Conservation (phyloP, 192 early-diverging fungal species). For the Coemansia sp. region DNA sequence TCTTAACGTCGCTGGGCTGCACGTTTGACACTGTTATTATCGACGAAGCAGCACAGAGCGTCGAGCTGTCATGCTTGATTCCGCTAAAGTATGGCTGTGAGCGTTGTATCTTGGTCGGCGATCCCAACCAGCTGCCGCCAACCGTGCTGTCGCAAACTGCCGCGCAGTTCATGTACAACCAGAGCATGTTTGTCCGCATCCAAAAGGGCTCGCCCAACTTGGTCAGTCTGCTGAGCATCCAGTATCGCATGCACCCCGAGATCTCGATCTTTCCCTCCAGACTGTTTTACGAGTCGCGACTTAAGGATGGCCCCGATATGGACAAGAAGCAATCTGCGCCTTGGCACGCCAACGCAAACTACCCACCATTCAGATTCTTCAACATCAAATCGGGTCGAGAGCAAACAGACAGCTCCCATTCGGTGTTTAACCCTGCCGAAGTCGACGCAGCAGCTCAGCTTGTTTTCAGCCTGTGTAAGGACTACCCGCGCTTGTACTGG, state of each 20-base stretch:
- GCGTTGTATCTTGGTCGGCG: slow-evolving; percentile 87
- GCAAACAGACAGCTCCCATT: slow-evolving; percentile 61
- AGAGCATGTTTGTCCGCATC: slow-evolving; percentile 88
- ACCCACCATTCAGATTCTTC: slow-evolving; percentile 79
- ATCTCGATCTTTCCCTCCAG: slow-evolving; percentile 80
- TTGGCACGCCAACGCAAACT: slow-evolving; percentile 67
- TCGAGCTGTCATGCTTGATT: slow-evolving; percentile 86
- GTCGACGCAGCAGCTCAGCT: slow-evolving; percentile 71
- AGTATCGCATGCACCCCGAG: slow-evolving; percentile 97
- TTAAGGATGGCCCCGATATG: slow-evolving; percentile 79
- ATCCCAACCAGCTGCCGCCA: slow-evolving; percentile 92
- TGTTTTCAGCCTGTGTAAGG: slow-evolving; percentile 62
- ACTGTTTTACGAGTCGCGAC: slow-evolving; percentile 75
- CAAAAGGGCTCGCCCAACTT: slow-evolving; percentile 62
- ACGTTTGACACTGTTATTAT: slow-evolving; percentile 87
- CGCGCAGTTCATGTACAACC: slow-evolving; percentile 72
- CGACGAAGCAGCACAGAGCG: slow-evolving; percentile 94
- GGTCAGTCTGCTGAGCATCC: slow-evolving; percentile 84
- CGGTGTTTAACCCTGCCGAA: slow-evolving; percentile 80
- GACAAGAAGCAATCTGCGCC: slow-evolving; percentile 56
- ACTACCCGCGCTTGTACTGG: slow-evolving; percentile 63
- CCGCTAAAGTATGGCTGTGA: slow-evolving; percentile 81
- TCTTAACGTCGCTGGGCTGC: slow-evolving; percentile 62
- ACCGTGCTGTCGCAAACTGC: slow-evolving; percentile 80
- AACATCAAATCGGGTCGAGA: slow-evolving; percentile 71